These are phyloP conservation scores for Ceratocystis lukuohia DNA, from an alignment of 2,329 filamentous ascomycete species.

Conservation along the genomic window DNA sequence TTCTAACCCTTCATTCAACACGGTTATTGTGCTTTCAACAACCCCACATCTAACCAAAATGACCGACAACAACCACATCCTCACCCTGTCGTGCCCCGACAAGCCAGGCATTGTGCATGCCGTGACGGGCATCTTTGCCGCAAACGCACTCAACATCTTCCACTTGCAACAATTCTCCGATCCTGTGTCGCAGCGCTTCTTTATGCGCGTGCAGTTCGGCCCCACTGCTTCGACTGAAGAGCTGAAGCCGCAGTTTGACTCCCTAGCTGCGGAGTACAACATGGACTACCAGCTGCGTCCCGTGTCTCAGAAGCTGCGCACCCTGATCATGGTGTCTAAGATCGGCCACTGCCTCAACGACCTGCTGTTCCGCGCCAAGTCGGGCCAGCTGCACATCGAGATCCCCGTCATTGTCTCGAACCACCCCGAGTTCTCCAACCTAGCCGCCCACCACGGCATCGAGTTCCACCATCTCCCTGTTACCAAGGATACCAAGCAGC, in stretches of 20 bases:
- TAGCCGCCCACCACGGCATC: constrained; percentile 62
- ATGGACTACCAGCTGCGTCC: constrained; percentile 62
- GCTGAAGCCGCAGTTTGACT: constrained; percentile 42
- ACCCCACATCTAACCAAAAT: constrained; percentile 14
- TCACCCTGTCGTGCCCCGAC: constrained; percentile 74
- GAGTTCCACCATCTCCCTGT: constrained; percentile 72
- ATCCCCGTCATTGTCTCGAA: constrained; percentile 71
- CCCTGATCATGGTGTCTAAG: constrained; percentile 63
- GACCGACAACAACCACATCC: constrained; percentile 38
- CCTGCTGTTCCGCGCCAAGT: constrained; percentile 64
- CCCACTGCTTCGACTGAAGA: constrained; percentile 37
- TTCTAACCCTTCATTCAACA: neutral
- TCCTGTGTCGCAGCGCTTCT: constrained; percentile 60
- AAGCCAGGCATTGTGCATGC: constrained; percentile 75
- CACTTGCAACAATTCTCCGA: constrained; percentile 79
- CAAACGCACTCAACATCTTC: constrained; percentile 64
- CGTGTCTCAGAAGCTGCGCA: constrained; percentile 54
- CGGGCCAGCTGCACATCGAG: constrained; percentile 60
- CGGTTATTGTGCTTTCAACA: constrained; percentile 7
- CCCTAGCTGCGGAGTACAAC: constrained; percentile 47
- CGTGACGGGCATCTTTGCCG: constrained; percentile 63
- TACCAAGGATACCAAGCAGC: constrained; percentile 59
- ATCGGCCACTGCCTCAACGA: constrained; percentile 46
- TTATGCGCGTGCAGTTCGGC: constrained; percentile 78
- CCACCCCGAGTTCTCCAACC: constrained; percentile 56